phyloP scores from a whole-genome alignment of 169 alveolate genomes.

The Eimeria brunetti region DNA sequence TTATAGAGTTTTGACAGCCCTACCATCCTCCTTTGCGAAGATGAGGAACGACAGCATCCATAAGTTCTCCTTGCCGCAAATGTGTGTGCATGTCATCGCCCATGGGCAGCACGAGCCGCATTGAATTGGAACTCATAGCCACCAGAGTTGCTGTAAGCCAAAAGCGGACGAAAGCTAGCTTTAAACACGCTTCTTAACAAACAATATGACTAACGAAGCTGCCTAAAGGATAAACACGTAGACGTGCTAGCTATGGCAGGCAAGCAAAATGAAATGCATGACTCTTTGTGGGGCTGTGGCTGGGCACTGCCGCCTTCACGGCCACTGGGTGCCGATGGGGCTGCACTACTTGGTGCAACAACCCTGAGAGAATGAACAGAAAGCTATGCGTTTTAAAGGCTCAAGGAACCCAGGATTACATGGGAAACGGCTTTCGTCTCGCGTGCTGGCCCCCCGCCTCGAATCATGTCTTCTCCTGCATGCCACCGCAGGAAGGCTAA shows the following conservation, averaged over 20 bases:
- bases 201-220: not conserved
- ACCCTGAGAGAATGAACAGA: not conserved
- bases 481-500: conserved; percentile 41
- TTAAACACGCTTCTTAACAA: not conserved
- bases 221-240: not conserved
- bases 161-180: not conserved
- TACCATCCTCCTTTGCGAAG: conserved; percentile 81
- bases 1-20: not conserved
- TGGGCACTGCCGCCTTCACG: conserved; percentile 50
- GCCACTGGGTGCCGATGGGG: conserved; percentile 69
- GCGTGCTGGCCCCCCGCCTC: conserved; percentile 4
- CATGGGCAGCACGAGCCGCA: conserved; percentile 76
- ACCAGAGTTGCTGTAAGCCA: not conserved
- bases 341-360: conserved; percentile 68
- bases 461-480: conserved; percentile 57
- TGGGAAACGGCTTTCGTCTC: conserved; percentile 18
- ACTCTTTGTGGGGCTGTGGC: conserved; percentile 43
- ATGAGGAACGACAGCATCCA: conserved; percentile 70
- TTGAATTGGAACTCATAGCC: not conserved
- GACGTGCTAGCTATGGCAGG: not conserved
- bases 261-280: not conserved
- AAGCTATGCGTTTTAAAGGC: not conserved
- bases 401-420: not conserved
- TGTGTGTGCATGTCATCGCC: conserved; percentile 81
- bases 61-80: conserved; percentile 80